A percentile compares a stretch with the other conserved stretches of the same genome.
phyloP scores from a whole-genome alignment of 495 filamentous ascomycete species.

The Paragyromitra xinjiangensis region DNA sequence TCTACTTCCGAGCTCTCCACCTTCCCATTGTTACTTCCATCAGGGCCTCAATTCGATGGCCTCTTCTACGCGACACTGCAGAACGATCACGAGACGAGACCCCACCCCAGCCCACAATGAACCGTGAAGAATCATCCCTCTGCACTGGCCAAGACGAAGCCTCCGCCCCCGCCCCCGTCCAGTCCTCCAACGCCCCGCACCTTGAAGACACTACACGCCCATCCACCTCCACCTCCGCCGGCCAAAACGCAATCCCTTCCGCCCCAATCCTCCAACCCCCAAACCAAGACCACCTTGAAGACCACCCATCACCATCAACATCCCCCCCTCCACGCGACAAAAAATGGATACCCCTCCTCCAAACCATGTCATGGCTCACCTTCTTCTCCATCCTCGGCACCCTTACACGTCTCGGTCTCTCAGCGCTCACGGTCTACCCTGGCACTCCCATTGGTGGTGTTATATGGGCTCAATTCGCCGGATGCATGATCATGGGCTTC shows the following conservation, averaged over 20 bases:
- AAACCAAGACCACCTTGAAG: neutral
- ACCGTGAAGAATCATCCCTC: constrained; percentile 2
- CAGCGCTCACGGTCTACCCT: constrained; percentile 82
- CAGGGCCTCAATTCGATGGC: constrained; percentile 2
- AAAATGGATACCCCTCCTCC: constrained; percentile 10
- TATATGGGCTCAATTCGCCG: constrained; percentile 91
- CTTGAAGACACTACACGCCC: constrained; percentile 7
- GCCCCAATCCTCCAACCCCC: neutral
- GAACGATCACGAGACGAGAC: neutral
- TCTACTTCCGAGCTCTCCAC: neutral
- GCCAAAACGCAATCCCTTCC: constrained; percentile 6
- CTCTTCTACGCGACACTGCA: neutral
- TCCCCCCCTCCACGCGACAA: neutral
- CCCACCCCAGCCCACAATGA: constrained; percentile 13
- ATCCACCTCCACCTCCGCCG: neutral
- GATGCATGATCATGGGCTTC: constrained; percentile 85
- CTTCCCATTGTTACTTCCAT: neutral
- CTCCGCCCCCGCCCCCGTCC: constrained; percentile 40
- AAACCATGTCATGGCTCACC: constrained; percentile 78
- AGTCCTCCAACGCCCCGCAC: neutral
- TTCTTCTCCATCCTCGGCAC: constrained; percentile 90
- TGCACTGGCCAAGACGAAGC: constrained; percentile 37
- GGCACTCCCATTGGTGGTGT: constrained; percentile 74
- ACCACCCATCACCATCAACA: neutral
- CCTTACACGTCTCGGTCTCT: constrained; percentile 80